Percentiles rank a stretch among this genome's conserved stretches.
phyloP scores from a whole-genome alignment of 768 basidiomycete species.

The Obba rivulosa region DNA sequence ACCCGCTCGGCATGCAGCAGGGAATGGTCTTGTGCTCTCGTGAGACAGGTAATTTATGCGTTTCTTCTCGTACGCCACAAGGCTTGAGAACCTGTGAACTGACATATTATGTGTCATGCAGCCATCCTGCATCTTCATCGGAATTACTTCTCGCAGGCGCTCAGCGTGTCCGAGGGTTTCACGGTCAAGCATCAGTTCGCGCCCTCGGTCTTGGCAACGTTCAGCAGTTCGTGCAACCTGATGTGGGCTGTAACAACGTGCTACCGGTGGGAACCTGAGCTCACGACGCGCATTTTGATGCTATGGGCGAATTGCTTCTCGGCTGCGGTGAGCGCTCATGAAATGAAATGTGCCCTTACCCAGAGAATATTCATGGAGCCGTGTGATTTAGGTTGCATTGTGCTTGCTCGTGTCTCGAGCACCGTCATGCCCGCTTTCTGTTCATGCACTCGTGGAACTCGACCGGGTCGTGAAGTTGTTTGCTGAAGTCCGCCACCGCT shows the following conservation, averaged over 20 bases:
- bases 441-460: conserved; percentile 55
- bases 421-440: conserved; percentile 51
- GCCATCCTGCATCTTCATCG: conserved; percentile 66
- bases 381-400: conserved; percentile 49
- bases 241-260: conserved; percentile 53
- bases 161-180: conserved; percentile 48
- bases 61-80: not conserved
- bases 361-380: not conserved
- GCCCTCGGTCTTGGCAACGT: conserved; percentile 68
- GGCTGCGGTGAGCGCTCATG: conserved; percentile 47
- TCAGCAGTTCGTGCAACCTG: conserved; percentile 51
- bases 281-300: conserved; percentile 61
- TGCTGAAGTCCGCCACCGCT: conserved; percentile 48
- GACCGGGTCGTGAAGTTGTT: conserved; percentile 56
- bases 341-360: not conserved
- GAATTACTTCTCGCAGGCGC: conserved; percentile 60
- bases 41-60: conserved; percentile 44
- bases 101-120: conserved; percentile 20
- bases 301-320: conserved; percentile 77
- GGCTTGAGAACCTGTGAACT: not conserved
- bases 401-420: conserved; percentile 61
- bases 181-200: conserved; percentile 58
- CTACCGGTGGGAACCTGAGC: conserved; percentile 51
- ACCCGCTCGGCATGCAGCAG: conserved; percentile 60
- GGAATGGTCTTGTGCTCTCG: conserved; percentile 55